Evolutionary conservation across 345 rosid species (phyloP).

Genomic region (Toxicodendron radicans): DNA sequence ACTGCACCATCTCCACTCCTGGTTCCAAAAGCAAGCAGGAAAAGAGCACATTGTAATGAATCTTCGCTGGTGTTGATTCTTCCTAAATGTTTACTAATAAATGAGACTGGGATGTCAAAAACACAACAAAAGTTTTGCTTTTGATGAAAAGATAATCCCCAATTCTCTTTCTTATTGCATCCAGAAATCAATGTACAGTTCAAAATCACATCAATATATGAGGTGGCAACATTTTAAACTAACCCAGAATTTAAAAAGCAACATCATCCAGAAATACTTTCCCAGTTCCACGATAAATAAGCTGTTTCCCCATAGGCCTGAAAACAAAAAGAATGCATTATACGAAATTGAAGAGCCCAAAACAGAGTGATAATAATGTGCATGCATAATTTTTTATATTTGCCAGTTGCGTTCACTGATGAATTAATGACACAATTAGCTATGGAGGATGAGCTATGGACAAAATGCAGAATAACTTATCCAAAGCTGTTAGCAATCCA

Average conservation of each 20-base stretch:
- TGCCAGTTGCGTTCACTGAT: too few species aligned
- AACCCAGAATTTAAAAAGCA: not conserved
- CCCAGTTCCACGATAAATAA: constrained; percentile 49
- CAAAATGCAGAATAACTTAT: not conserved
- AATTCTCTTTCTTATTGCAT: not conserved
- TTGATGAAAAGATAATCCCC: not conserved
- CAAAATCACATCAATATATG: not conserved
- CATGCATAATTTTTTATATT: not conserved
- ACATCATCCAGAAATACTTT: constrained; percentile 42
- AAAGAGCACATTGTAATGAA: not conserved
- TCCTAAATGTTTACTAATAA: not conserved
- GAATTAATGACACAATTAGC: too few species aligned
- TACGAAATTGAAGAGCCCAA: not conserved
- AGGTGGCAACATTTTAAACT: not conserved
- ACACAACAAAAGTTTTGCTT: not conserved
- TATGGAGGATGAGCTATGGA: not conserved
- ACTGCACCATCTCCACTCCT: not conserved
- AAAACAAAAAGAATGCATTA: constrained; percentile 15
- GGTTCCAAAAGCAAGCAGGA: not conserved
- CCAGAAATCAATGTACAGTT: not conserved
- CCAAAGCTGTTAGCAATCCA: not conserved
- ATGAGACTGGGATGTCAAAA: not conserved
- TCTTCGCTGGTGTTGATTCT: not conserved
- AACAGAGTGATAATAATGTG: not conserved
- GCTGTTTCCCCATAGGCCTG: constrained; percentile 53